Conservation (phyloP, 2,329 filamentous ascomycete genomes). For the Colletotrichum sp. region DNA sequence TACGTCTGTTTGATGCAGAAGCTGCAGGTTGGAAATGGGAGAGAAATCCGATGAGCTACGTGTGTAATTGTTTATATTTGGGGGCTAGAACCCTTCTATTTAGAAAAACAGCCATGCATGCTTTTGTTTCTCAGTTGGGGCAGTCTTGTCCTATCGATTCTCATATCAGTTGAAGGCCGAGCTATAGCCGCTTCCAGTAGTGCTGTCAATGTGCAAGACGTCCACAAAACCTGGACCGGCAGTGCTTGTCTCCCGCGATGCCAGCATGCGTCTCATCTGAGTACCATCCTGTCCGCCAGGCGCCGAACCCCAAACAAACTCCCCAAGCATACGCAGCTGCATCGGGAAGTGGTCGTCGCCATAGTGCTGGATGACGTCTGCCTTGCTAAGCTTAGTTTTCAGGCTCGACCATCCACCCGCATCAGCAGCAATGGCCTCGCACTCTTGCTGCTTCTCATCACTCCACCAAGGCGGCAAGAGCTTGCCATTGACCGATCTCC, state of each 20-base stretch:
- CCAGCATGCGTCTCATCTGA: conserved; percentile 27
- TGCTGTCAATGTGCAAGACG: neutral
- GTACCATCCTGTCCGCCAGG: conserved; percentile 31
- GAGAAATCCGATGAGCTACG: neutral
- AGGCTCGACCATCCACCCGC: conserved; percentile 30
- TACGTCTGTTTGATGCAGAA: neutral
- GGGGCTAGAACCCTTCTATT: neutral
- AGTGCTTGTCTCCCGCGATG: neutral
- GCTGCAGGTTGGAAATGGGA: neutral
- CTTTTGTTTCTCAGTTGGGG: neutral
- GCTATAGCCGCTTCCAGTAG: neutral
- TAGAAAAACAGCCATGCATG: neutral
- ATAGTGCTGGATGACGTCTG: conserved; percentile 45
- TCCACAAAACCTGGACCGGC: neutral
- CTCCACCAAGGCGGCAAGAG: conserved; percentile 52
- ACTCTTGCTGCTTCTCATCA: conserved; percentile 37
- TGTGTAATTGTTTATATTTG: neutral
- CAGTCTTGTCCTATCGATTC: neutral
- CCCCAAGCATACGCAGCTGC: conserved; percentile 53
- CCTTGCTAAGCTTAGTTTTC: conserved; percentile 31
- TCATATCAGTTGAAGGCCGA: neutral
- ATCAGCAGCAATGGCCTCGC: conserved; percentile 36
- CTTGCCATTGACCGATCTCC: conserved; percentile 20
- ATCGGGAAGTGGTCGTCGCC: conserved; percentile 47
- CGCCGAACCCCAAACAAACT: conserved; percentile 38